Evolutionary conservation across 148 eudicot genomes (phyloP).

Genomic region (Amaranthus cruentus): DNA sequence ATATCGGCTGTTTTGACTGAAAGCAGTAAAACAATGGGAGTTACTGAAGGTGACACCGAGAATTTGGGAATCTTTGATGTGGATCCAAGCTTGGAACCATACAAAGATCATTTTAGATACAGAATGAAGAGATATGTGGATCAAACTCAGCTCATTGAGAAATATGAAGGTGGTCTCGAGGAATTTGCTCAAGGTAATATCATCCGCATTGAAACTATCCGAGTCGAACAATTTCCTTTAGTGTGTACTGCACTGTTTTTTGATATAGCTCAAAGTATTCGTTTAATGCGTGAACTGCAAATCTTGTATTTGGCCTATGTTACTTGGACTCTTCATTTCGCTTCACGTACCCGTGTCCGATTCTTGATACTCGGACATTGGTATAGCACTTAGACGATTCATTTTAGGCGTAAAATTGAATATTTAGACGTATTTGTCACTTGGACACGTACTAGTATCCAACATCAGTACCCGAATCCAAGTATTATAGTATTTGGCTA

Average conservation of each 20-base stretch:
- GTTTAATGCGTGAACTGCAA: background rate
- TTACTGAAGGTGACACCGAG: slow-evolving; percentile 37
- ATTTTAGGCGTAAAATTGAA: too few relatives aligned
- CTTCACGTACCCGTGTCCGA: too few relatives aligned
- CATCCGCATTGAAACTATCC: background rate
- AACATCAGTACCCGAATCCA: too few relatives aligned
- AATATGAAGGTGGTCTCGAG: slow-evolving; percentile 82
- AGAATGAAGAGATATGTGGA: slow-evolving; percentile 67
- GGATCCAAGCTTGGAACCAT: slow-evolving; percentile 64
- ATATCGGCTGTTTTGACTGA: slow-evolving; percentile 51
- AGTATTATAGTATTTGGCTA: too few relatives aligned
- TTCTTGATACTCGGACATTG: too few relatives aligned
- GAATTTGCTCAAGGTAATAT: slow-evolving; percentile 78
- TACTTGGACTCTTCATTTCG: too few relatives aligned
- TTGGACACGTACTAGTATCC: too few relatives aligned
- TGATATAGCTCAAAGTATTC: background rate
- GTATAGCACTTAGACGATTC: too few relatives aligned
- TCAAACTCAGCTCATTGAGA: slow-evolving; percentile 65
- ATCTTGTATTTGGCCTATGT: background rate
- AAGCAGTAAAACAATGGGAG: slow-evolving; percentile 43
- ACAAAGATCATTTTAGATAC: slow-evolving; percentile 65
- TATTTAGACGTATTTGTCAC: too few relatives aligned
- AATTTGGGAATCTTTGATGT: slow-evolving; percentile 45
- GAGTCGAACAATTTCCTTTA: background rate
- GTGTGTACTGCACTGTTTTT: background rate